phyloP scores from a whole-genome alignment of 2,329 filamentous ascomycete species.

The Xylariaceae sp. region DNA sequence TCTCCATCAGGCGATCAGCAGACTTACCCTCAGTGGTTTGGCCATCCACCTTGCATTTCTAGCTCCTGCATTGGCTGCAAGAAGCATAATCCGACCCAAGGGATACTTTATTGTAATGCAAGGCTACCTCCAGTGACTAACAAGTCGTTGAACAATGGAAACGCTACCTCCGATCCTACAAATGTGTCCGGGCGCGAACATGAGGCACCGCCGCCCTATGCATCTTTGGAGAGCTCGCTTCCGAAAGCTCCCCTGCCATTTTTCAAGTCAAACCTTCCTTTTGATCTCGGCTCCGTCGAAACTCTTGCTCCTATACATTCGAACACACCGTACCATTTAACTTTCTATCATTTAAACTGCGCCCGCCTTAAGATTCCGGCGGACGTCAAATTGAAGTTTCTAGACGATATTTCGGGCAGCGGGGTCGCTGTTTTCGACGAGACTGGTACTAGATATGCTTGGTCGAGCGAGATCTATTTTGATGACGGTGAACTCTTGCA shows the following conservation, averaged over 20 bases:
- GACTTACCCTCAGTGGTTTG: too few relatives aligned
- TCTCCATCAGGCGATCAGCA: too few relatives aligned
- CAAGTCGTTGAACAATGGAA: neutral
- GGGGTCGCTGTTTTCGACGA: neutral
- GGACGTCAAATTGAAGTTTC: neutral
- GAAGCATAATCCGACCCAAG: neutral
- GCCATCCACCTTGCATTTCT: neutral
- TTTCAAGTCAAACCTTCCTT: neutral
- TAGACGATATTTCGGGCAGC: neutral
- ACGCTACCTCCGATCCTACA: neutral
- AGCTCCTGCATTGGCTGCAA: neutral
- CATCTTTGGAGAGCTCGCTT: neutral
- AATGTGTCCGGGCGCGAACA: neutral
- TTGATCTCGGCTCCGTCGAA: neutral
- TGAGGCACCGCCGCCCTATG: neutral
- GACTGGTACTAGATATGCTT: neutral
- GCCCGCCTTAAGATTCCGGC: neutral
- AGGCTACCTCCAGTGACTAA: neutral
- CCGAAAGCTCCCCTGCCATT: neutral
- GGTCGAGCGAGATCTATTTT: neutral
- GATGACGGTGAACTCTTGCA: neutral
- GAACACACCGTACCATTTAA: neutral
- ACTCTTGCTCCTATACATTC: neutral
- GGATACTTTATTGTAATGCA: neutral
- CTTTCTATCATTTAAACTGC: neutral